Percentiles rank a stretch among this genome's conserved stretches.
phyloP scores from a whole-genome alignment of 2,329 filamentous ascomycete species.

The Purpureocillium takamizusanense region DNA sequence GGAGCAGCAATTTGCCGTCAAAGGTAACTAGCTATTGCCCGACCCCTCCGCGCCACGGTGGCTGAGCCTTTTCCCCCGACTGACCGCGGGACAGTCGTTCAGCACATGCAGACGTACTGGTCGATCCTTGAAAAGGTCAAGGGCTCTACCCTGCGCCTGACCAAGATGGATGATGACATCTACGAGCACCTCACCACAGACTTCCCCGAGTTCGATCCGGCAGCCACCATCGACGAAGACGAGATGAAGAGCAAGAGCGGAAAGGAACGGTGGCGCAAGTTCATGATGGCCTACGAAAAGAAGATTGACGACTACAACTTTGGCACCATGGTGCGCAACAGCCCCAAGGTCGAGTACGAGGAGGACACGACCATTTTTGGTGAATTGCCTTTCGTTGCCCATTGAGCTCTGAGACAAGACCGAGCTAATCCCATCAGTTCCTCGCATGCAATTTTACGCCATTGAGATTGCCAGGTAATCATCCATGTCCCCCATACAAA shows the following conservation, averaged over 20 bases:
- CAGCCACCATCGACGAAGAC: slow-evolving; percentile 74
- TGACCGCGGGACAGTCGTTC: slow-evolving; percentile 50
- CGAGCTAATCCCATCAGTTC: slow-evolving; percentile 26
- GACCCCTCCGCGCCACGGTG: background rate
- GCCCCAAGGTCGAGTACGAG: slow-evolving; percentile 74
- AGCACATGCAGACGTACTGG: slow-evolving; percentile 98
- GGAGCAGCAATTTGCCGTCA: slow-evolving; percentile 98
- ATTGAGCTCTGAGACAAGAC: background rate
- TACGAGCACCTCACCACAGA: slow-evolving; percentile 76
- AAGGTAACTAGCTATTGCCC: slow-evolving; percentile 45
- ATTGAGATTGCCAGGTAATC: slow-evolving; percentile 36
- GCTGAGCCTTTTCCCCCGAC: slow-evolving; percentile 1
- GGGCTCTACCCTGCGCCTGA: slow-evolving; percentile 82
- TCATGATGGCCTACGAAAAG: slow-evolving; percentile 90
- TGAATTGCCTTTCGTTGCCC: slow-evolving; percentile 27
- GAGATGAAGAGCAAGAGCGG: slow-evolving; percentile 95
- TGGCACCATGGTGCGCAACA: slow-evolving; percentile 81
- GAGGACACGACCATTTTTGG: slow-evolving; percentile 88
- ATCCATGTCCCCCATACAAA: background rate
- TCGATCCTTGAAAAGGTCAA: slow-evolving; percentile 82
- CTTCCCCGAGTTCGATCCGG: slow-evolving; percentile 88
- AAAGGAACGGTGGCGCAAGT: slow-evolving; percentile 91
- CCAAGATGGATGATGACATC: slow-evolving; percentile 92
- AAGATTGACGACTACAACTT: slow-evolving; percentile 97
- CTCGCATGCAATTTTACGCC: slow-evolving; percentile 49